A percentile compares a stretch with the other conserved stretches of the same genome.
These are phyloP conservation scores for Hirsutella minnesotensis DNA, from an alignment of 2,329 filamentous ascomycete genomes.

Conservation along the genomic window DNA sequence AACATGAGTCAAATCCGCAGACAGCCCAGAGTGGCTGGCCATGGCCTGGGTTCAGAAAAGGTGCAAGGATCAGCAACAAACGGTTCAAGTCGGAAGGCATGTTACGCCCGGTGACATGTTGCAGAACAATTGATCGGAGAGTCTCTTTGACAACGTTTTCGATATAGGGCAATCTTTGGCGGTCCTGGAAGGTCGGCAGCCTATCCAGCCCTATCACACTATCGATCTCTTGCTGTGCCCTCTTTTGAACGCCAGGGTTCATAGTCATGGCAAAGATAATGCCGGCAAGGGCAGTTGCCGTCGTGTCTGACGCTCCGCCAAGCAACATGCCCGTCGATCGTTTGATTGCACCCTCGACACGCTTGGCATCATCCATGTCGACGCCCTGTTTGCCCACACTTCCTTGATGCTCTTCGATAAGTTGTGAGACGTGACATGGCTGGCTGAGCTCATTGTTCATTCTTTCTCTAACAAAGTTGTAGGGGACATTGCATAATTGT, in stretches of 20 bases:
- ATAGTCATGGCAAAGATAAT: slow-evolving; percentile 36
- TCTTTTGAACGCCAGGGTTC: slow-evolving; percentile 26
- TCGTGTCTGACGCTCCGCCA: slow-evolving; percentile 8
- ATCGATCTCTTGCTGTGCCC: slow-evolving; percentile 29
- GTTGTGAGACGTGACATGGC: background rate
- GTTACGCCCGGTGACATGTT: slow-evolving; percentile 21
- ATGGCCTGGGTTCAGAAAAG: slow-evolving; percentile 16
- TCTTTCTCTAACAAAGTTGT: background rate
- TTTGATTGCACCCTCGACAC: slow-evolving; percentile 3
- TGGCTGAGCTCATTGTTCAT: background rate
- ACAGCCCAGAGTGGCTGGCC: no score
- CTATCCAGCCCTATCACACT: slow-evolving; percentile 27
- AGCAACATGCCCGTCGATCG: slow-evolving; percentile 2
- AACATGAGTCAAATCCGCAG: no score
- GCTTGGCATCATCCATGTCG: background rate
- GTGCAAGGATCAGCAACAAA: no score
- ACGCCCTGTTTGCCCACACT: background rate
- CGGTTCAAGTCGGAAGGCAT: slow-evolving; percentile 25
- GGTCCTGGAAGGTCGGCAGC: slow-evolving; percentile 30
- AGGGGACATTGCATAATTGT: background rate
- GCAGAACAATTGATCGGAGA: slow-evolving; percentile 19
- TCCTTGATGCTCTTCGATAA: background rate
- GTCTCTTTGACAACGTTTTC: slow-evolving; percentile 18
- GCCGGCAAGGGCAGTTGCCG: background rate
- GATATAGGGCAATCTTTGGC: slow-evolving; percentile 29